phyloP scores from a whole-genome alignment of 805 yeast species.

The Alloascoidea africana region DNA sequence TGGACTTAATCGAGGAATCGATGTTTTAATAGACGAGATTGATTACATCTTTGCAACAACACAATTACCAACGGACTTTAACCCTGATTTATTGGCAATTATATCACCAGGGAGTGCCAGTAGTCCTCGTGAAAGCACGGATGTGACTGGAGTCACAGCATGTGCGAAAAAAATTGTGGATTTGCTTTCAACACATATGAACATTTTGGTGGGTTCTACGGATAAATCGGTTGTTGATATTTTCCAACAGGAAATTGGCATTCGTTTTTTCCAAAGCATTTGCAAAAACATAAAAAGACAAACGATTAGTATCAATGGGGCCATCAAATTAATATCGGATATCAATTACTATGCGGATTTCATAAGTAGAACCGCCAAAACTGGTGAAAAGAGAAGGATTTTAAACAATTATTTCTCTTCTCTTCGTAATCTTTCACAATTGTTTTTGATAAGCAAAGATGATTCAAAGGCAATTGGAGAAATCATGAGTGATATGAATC shows the following conservation, averaged over 20 bases:
- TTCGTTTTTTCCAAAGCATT: constrained; percentile 61
- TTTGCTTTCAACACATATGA: constrained; percentile 56
- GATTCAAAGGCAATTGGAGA: constrained; percentile 79
- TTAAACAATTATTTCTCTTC: constrained; percentile 42
- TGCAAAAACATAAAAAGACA: constrained; percentile 65
- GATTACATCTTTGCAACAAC: constrained; percentile 40
- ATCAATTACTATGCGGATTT: constrained; percentile 67
- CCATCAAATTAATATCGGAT: constrained; percentile 69
- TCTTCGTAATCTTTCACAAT: constrained; percentile 70
- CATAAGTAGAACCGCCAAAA: constrained; percentile 25
- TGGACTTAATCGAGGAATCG: constrained; percentile 87
- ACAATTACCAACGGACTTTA: constrained; percentile 48
- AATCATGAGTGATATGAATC: constrained; percentile 65
- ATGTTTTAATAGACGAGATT: constrained; percentile 71
- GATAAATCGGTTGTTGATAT: constrained; percentile 83
- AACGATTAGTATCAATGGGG: constrained; percentile 68
- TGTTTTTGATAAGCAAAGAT: constrained; percentile 54
- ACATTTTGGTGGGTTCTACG: constrained; percentile 62
- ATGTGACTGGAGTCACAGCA: constrained; percentile 28
- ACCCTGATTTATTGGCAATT: constrained; percentile 22
- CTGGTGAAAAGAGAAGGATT: constrained; percentile 1
- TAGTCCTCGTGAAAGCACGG: constrained; percentile 5
- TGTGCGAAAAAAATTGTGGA: constrained; percentile 53
- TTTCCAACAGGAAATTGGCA: constrained; percentile 88
- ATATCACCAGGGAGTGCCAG: constrained; percentile 5